Conservation (phyloP, 352 stramenopile species). For the Thalassiosira ordinaria region DNA sequence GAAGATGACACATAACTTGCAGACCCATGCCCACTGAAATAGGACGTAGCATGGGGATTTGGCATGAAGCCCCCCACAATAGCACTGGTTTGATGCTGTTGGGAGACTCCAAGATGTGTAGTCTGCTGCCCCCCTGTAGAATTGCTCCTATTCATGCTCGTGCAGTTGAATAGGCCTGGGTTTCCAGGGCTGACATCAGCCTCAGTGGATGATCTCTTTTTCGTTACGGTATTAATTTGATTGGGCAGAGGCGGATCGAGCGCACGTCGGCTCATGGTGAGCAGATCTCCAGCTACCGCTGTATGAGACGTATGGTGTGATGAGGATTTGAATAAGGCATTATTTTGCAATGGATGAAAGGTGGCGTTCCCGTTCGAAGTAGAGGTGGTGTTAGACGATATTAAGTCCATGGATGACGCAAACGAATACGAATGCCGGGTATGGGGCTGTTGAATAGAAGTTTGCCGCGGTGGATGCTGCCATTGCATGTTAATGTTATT, state of each 20-base stretch:
- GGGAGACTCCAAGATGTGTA: conserved; percentile 2
- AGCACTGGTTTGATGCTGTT: background rate
- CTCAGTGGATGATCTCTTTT: conserved; percentile 35
- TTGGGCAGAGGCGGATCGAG: conserved; percentile 4
- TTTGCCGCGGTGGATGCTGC: conserved; percentile 8
- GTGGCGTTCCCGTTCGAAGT: background rate
- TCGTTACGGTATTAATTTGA: conserved; percentile 9
- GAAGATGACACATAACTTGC: conserved; percentile 15
- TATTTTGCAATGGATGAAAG: background rate
- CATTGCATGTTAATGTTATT: background rate
- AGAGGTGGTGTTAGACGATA: conserved; percentile 14
- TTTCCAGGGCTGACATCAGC: conserved; percentile 9
- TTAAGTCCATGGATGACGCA: conserved; percentile 51
- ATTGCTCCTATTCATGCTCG: conserved; percentile 3
- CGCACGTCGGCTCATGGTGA: conserved; percentile 48
- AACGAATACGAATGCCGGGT: conserved; percentile 26
- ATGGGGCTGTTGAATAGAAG: conserved; percentile 3
- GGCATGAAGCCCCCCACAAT: background rate
- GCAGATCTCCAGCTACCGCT: conserved; percentile 49
- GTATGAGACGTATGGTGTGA: conserved; percentile 55
- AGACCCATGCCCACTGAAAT: conserved; percentile 1
- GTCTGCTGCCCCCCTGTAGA: conserved; percentile 1
- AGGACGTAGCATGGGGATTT: background rate
- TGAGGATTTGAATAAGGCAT: conserved; percentile 54
- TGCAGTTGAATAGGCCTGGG: conserved; percentile 8